A percentile compares a stretch with the other conserved stretches of the same genome.
phyloP scores from a whole-genome alignment of 2,329 filamentous ascomycete genomes.

The Fusarium sp. region DNA sequence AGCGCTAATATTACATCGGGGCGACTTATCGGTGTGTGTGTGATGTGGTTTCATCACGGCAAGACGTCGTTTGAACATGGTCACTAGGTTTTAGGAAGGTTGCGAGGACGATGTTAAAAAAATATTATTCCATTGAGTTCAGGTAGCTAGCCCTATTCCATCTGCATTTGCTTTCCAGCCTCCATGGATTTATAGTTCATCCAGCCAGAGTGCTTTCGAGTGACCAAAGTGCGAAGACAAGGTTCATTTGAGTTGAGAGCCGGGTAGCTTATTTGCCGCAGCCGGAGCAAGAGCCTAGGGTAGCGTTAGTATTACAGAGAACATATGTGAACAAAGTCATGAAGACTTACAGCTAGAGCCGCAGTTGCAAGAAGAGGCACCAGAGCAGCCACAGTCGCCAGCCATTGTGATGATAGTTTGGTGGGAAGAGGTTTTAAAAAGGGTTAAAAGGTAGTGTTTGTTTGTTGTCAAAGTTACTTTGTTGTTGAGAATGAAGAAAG shows the following conservation, averaged over 20 bases:
- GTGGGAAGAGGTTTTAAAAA: constrained; percentile 14
- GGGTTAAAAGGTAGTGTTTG: not conserved
- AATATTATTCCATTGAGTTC: too few species aligned
- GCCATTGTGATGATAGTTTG: constrained; percentile 51
- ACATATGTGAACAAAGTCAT: not conserved
- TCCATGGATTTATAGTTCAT: constrained; percentile 24
- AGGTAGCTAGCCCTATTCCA: constrained; percentile 25
- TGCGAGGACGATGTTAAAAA: not conserved
- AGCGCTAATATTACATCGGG: too few species aligned
- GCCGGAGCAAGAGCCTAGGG: constrained; percentile 50
- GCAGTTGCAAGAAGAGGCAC: constrained; percentile 53
- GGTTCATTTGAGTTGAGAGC: constrained; percentile 13
- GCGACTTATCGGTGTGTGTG: too few species aligned
- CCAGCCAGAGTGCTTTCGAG: constrained; percentile 8
- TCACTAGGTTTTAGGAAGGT: too few species aligned
- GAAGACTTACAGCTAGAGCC: constrained; percentile 53
- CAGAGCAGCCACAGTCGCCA: constrained; percentile 55
- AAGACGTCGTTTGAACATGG: too few species aligned
- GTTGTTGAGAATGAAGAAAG: constrained; percentile 13
- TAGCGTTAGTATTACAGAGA: constrained; percentile 24
- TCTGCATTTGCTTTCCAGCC: constrained; percentile 19
- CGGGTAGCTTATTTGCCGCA: constrained; percentile 48
- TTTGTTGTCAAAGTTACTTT: constrained; percentile 9
- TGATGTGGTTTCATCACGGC: too few species aligned
- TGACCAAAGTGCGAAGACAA: constrained; percentile 8